Evolutionary conservation across 108 stramenopile genomes (phyloP), one percentile per base, ranked within the genome.

Genomic region (Cyclotella cryptica): DNA sequence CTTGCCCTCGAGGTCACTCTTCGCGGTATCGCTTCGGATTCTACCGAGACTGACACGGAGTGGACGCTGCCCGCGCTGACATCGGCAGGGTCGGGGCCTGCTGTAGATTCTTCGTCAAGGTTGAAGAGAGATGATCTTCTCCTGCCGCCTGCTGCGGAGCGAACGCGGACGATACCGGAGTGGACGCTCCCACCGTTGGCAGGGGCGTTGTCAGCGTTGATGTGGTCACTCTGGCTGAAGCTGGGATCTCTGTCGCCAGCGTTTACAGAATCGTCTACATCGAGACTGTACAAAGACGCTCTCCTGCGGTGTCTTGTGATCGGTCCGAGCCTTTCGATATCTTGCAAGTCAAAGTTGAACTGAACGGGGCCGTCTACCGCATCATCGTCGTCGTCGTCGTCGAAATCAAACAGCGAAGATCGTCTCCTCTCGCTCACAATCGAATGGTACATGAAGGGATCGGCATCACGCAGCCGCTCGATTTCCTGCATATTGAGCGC

Each of bases 381-480:
- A 39, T 8, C 30, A 11, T 62, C 61, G 10, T 10, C 40, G 1
- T 42, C 61, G 14, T 35, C 40, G 14, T 62, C 40, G 5, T 62
- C 61, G 17, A 62, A 41, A 15, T 26, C 61, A 40, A 13, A 39
- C 15, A 62, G 35, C 29, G 35, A 15, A 24, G 24, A 26, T n/a
- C 47, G 47, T 8, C 55, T n/a, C 9, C 61, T 14, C 19, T 42
- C 40, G 15, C 61, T 62, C 35, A 62, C 15, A 42, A 42, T 42
- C 15, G 61, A 62, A 62, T 62, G 40, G 39, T 62, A 62, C 61
- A 62, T 62, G 61, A 62, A 62, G 5, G 61, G 61, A 62, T 62
- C 61, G 28, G 10, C 61, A 18, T 6, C 61, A 17, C 39, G 61
- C 61, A 62, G 24, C 24, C 40, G 35, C 13, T 39, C 61, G 12